phyloP scores from a whole-genome alignment of 345 rosid genomes.

The Geranium rotundifolium region DNA sequence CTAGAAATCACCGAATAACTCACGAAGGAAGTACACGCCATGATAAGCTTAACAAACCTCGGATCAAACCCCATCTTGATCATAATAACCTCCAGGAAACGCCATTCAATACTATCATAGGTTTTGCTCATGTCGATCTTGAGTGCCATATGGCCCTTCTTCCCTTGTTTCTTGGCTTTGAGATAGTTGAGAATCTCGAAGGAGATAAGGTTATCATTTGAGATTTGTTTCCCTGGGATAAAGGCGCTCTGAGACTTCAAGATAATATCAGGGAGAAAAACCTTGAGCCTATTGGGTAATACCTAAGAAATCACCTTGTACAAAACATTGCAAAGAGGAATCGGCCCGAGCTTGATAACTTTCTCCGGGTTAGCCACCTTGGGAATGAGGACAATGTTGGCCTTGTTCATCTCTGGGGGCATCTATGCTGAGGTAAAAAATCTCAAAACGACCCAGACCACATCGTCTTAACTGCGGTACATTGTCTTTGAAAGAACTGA shows the following conservation, averaged over 20 bases:
- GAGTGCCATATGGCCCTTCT: background rate
- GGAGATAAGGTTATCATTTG: background rate
- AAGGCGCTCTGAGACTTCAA: background rate
- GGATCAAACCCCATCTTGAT: background rate
- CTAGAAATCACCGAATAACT: too few species aligned
- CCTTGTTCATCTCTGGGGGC: too few species aligned
- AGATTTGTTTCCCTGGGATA: background rate
- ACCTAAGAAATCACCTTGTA: background rate
- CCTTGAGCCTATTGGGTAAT: background rate
- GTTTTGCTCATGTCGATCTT: constrained; percentile 1
- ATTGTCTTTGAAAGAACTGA: too few species aligned
- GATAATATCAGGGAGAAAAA: background rate
- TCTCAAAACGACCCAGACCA: too few species aligned
- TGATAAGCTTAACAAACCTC: too few species aligned
- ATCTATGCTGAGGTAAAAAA: too few species aligned
- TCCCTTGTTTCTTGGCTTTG: background rate
- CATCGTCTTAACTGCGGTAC: too few species aligned
- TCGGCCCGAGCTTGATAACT: background rate
- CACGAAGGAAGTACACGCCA: too few species aligned
- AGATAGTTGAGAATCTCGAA: background rate
- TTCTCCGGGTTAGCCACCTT: background rate
- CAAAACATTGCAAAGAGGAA: background rate
- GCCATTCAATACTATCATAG: background rate
- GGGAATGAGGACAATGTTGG: background rate
- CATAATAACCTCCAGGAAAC: background rate